Conservation (phyloP, 768 basidiomycete species). For the Hygrocybe punicea region DNA sequence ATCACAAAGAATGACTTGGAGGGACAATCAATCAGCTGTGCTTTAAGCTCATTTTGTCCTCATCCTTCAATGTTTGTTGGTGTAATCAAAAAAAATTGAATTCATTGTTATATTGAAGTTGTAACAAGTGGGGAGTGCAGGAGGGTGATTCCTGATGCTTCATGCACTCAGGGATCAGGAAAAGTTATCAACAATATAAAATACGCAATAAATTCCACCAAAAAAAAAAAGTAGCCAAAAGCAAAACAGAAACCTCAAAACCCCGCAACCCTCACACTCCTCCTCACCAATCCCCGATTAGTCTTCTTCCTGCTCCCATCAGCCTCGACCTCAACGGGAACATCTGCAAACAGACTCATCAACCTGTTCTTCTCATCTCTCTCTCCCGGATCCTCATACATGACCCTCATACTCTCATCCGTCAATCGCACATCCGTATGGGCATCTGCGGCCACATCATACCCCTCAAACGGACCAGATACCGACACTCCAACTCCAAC, state of each 20-base stretch:
- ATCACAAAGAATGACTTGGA: too few species aligned
- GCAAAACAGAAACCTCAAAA: constrained; percentile 14
- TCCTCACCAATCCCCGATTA: constrained; percentile 14
- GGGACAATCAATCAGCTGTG: too few species aligned
- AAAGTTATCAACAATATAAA: too few species aligned
- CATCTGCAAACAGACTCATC: constrained; percentile 49
- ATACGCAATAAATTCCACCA: background rate
- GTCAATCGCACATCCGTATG: constrained; percentile 24
- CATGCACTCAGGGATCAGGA: too few species aligned
- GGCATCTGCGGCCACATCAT: constrained; percentile 31
- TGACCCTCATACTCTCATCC: constrained; percentile 54
- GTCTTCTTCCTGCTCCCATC: constrained; percentile 9
- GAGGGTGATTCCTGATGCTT: too few species aligned
- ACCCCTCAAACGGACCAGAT: constrained; percentile 24
- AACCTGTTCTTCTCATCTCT: constrained; percentile 54
- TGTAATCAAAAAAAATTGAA: too few species aligned
- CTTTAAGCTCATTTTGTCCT: too few species aligned
- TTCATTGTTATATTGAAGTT: too few species aligned
- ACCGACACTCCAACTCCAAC: constrained; percentile 17
- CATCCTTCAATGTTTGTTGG: too few species aligned
- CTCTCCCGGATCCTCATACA: constrained; percentile 68
- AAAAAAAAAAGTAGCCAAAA: background rate
- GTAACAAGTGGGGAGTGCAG: too few species aligned
- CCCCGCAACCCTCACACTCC: constrained; percentile 26
- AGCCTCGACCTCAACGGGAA: constrained; percentile 15